Evolutionary conservation across 176 grass and related monocot species (phyloP), one percentile per base, ranked within the genome.

Genomic region (Ensete ventricosum): DNA sequence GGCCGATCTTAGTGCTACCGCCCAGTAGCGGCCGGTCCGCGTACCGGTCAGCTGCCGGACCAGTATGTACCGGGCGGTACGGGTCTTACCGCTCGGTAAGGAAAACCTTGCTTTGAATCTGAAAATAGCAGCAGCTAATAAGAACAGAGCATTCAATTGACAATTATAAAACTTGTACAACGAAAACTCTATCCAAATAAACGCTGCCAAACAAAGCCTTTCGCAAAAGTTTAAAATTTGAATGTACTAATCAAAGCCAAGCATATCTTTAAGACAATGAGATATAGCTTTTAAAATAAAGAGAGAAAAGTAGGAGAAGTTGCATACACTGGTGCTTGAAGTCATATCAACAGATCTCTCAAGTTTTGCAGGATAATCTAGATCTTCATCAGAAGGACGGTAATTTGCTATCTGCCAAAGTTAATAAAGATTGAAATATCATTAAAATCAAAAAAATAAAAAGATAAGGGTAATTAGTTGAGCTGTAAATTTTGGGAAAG

Each of bases 311-410:
- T 80, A 19, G 27, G 57, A 59, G 48, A 79, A 84, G 67, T 64
- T 81, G 84, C 90, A 89, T 75, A 99, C 95, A 74, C 43, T 78
- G 75, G 84, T 62, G 83, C 51, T 89, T 87, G 95, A 84, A 87
- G 86, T 84, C 11, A 72, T 24, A 75, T 82, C 86, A 64, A 73
- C 26, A 62, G 51, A 80, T 87, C 72, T 75, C 73, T 99, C 88
- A 69, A 99, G 86, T 75, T 94, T 99, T 81, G 84, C 90, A 63
- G 95, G 95, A 80, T 99, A 99, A 83, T 99, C 88, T 57, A 99
- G 84, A 88, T 99, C 95, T 76, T 87, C 84, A 54, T 87, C 79
- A 67, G 88, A 89, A 67, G 91, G 90, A 77, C 88, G 88, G 52
- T 89, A 99, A 70, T 94, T 99, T 66, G 95, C 88, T 86, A 99